These are phyloP conservation scores for Colletotrichum godetiae DNA, from an alignment of 2,329 filamentous ascomycete species.

Conservation along the genomic window DNA sequence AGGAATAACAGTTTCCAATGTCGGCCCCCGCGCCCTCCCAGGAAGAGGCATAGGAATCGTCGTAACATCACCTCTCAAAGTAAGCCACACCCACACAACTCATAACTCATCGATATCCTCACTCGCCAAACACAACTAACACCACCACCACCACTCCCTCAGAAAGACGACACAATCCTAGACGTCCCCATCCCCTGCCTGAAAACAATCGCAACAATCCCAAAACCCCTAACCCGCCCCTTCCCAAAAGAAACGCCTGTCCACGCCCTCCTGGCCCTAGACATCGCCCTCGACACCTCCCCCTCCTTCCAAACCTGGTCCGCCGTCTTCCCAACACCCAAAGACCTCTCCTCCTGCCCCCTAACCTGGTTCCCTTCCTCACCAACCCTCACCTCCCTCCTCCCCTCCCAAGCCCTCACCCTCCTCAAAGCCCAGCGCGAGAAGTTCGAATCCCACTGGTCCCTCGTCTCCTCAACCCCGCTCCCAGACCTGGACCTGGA, in stretches of 20 bases:
- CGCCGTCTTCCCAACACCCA: slow-evolving; percentile 72
- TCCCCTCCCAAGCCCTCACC: slow-evolving; percentile 59
- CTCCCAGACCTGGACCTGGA: slow-evolving; percentile 38
- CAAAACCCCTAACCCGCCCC: slow-evolving; percentile 60
- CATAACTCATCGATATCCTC: neutral
- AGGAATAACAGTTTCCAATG: slow-evolving; percentile 75
- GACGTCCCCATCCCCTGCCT: slow-evolving; percentile 73
- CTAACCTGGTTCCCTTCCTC: slow-evolving; percentile 64
- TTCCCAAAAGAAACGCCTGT: slow-evolving; percentile 68
- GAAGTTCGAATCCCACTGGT: slow-evolving; percentile 55
- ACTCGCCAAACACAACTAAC: neutral
- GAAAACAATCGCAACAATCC: slow-evolving; percentile 71
- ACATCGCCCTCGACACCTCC: slow-evolving; percentile 66
- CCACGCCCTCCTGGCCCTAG: slow-evolving; percentile 79
- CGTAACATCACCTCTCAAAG: slow-evolving; percentile 74
- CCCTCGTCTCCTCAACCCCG: slow-evolving; percentile 41
- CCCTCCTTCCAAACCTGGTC: slow-evolving; percentile 68
- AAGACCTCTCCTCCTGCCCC: slow-evolving; percentile 67
- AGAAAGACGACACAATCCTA: slow-evolving; percentile 67
- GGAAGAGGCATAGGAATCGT: slow-evolving; percentile 84
- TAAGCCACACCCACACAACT: slow-evolving; percentile 45
- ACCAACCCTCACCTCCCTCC: slow-evolving; percentile 52
- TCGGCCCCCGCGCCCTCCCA: slow-evolving; percentile 74
- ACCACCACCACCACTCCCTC: neutral
- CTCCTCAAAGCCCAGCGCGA: slow-evolving; percentile 65